Base-by-base conservation (phyloP, 305 asterid genomes). In the Plantago rigida region DNA sequence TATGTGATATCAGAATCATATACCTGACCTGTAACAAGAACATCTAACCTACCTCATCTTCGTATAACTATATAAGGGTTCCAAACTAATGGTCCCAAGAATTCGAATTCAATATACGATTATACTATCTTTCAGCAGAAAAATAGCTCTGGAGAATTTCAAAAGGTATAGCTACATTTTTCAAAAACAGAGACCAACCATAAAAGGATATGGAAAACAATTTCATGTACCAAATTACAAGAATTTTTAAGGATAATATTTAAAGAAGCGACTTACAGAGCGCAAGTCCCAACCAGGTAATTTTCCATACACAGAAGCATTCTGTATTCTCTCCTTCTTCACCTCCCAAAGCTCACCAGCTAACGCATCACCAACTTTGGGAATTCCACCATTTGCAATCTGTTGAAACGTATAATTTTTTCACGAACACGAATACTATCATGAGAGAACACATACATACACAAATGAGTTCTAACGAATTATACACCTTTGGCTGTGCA, bases 331-430 rank as follows among this genome's bases (percentile, higher is more conserved):
- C 78, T 89, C 97, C 84, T 81, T 87, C 83, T 93, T 93, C 52
- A 76, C 73, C 76, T 84, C 96, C 99, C 99, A 93, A 69, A 89
- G 96, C 75, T 93, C 97, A 78, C 99, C 99, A 73, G 96, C 84
- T 77, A 89, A 79, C 60, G 99, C 96, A 76, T 93, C 97, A 59
- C 95, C 80, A 70, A 83, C 87, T 54, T 82, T 84, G 52, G 92
- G 95, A 77, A 71, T 55, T 52, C 82, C 94, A 68, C 97, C 99
- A 76, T 92, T 78, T 65, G 80, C 77, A 73, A 72, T 78, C 99
- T 89, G 88, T 66, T 79, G 26, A 49, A 9, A 71, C 69, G 59
- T 67, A 51, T 59, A 51, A 39, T 54, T 61, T 62, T 47, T 59
- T 56, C 0, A 29, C 14, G 5, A 29, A 29, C 10, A 5, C 28